These are phyloP conservation scores for Potentilla sterilis DNA, from an alignment of 306 rosid species.

Conservation along the genomic window DNA sequence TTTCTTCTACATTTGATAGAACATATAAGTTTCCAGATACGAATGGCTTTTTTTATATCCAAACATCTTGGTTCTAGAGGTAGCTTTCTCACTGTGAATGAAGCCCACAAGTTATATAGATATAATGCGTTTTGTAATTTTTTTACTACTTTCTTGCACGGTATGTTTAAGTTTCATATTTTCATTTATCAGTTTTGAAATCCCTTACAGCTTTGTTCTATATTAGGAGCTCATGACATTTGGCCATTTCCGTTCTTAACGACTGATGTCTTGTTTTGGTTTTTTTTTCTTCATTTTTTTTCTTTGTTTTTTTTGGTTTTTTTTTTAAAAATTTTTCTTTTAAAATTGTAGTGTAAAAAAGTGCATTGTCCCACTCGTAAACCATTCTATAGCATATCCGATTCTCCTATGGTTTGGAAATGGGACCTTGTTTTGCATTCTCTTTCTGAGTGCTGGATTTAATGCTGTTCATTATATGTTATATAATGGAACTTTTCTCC, in stretches of 20 bases:
- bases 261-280: background rate
- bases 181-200: background rate
- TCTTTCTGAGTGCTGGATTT: background rate
- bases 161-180: background rate
- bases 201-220: background rate
- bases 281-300: no score
- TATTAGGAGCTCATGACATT: background rate
- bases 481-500: background rate
- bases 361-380: background rate
- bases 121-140: background rate
- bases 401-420: background rate
- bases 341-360: background rate
- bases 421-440: background rate
- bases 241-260: background rate
- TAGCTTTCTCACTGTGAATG: background rate
- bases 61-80: background rate
- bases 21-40: background rate
- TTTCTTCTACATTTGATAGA: conserved; percentile 7
- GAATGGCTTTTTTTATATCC: background rate
- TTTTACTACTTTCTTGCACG: background rate
- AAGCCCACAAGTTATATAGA: background rate
- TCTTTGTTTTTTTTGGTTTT: background rate
- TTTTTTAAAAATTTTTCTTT: no score
- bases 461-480: background rate
- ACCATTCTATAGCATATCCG: background rate